These are phyloP conservation scores for Penicillium diatomitis DNA, from an alignment of 495 filamentous ascomycete species.

Conservation along the genomic window DNA sequence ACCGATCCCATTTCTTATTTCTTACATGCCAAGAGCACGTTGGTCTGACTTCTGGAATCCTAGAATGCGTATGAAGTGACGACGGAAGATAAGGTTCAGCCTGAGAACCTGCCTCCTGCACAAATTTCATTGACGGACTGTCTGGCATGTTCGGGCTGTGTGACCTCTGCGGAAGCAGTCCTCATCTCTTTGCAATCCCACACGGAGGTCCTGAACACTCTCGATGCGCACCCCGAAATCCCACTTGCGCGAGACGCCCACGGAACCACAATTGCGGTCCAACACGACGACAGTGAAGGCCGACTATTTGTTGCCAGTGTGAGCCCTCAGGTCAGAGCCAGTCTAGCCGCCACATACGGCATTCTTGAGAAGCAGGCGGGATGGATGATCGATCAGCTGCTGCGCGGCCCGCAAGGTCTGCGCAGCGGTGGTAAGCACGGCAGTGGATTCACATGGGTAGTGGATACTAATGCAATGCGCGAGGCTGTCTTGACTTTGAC, in stretches of 20 bases:
- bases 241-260: conserved; percentile 16
- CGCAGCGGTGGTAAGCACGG: conserved; percentile 56
- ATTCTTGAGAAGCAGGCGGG: conserved; percentile 65
- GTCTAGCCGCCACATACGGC: conserved; percentile 70
- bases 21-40: neutral
- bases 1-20: neutral
- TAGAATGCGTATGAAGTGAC: conserved; percentile 78
- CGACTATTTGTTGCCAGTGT: conserved; percentile 84
- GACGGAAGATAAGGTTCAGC: conserved; percentile 69
- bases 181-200: conserved; percentile 89
- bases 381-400: conserved; percentile 72
- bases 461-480: conserved; percentile 75
- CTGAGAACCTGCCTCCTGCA: conserved; percentile 51
- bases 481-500: conserved; percentile 69
- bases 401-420: conserved; percentile 61
- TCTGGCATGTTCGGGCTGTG: conserved; percentile 93
- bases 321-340: conserved; percentile 81
- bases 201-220: conserved; percentile 72
- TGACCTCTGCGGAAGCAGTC: conserved; percentile 93
- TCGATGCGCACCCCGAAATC: conserved; percentile 56
- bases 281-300: conserved; percentile 34
- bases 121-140: conserved; percentile 96
- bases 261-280: conserved; percentile 15
- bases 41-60: conserved; percentile 15
- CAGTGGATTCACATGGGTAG: conserved; percentile 75